Evolutionary conservation across 176 grass and related monocot species (phyloP).

Genomic region (Thalia dealbata): DNA sequence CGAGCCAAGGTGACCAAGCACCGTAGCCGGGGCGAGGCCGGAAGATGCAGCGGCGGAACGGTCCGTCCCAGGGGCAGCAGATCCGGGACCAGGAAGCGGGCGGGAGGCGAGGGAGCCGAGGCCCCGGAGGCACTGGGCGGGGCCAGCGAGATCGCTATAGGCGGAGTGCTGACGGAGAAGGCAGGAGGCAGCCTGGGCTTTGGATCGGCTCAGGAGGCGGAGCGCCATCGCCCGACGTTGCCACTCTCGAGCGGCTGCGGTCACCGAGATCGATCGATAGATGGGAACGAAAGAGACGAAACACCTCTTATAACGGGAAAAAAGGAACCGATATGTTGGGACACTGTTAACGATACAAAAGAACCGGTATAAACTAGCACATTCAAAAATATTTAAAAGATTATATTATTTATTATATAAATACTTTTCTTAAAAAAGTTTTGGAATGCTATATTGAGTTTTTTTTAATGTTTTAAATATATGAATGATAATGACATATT

Average conservation of each 20-base stretch:
- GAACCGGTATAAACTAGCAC: too few species aligned
- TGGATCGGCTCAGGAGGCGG: conserved; percentile 3
- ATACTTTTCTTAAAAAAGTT: too few species aligned
- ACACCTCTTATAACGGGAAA: too few species aligned
- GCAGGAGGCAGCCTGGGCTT: conserved; percentile 1
- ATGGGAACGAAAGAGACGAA: too few species aligned
- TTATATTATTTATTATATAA: too few species aligned
- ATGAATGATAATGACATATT: too few species aligned
- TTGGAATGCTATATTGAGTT: too few species aligned
- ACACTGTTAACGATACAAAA: too few species aligned
- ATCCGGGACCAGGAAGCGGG: not conserved
- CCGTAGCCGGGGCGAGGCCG: not conserved
- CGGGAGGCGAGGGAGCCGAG: not conserved
- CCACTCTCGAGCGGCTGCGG: not conserved
- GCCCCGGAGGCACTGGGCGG: conserved; percentile 3
- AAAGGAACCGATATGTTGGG: too few species aligned
- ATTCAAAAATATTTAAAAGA: too few species aligned
- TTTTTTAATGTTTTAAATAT: too few species aligned
- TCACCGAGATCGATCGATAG: not conserved
- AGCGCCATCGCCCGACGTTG: conserved; percentile 4
- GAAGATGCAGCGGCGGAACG: not conserved
- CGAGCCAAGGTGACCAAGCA: not conserved
- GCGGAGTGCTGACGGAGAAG: not conserved
- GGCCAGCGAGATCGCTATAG: not conserved
- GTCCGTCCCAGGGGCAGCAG: not conserved